Evolutionary conservation across 2,329 filamentous ascomycete species (phyloP), one percentile per base, ranked within the genome.

Genomic region (Colletotrichum sp.): DNA sequence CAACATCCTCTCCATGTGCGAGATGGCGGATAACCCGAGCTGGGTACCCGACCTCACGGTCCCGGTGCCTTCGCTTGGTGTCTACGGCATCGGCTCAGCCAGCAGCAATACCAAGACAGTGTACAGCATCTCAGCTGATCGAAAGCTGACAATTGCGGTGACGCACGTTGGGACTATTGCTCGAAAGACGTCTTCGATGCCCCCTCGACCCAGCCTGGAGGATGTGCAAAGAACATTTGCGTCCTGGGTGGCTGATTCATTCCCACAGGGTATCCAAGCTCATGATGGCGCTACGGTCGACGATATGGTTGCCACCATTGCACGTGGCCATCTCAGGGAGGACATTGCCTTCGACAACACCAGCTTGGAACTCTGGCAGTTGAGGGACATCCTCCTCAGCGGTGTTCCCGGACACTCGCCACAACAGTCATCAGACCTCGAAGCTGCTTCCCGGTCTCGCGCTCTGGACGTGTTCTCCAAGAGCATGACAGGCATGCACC

Each of bases 221-320:
- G 55, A 27, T 58, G 22, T 28, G 1, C 55, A 58, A 4, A 28
- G 13, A 27, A 28, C 27, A 0, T 27, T 58, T 58, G 22, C 22
- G 0, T 58, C 55, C 0, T 58, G 55, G 55, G 27, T 58, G 2
- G 8, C 22, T 2, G 7, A 1, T 3, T 27, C 27, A 1, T 58
- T 56, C 7, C 27, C 27, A 8, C 55, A 28, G 13, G 25, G 27
- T 0, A 58, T 58, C 5, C 55, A 58, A 6, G 5, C 22, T 1
- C 0, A 1, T 4, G 27, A 58, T 27, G 3, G 22, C 0, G 25
- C 25, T 4, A 8, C 27, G 0, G 55, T 58, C 22, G 25, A 58
- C 2, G 55, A 58, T 25, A 27, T 58, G 55, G 18, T 58, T 25
- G 22, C 55, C 0, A 58, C 55, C 0, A 58, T 58, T 27, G 27